A percentile compares a stretch with the other conserved stretches of the same genome.
These are phyloP conservation scores for Penicillium samsonianum DNA, from an alignment of 495 filamentous ascomycete species.

Conservation along the genomic window DNA sequence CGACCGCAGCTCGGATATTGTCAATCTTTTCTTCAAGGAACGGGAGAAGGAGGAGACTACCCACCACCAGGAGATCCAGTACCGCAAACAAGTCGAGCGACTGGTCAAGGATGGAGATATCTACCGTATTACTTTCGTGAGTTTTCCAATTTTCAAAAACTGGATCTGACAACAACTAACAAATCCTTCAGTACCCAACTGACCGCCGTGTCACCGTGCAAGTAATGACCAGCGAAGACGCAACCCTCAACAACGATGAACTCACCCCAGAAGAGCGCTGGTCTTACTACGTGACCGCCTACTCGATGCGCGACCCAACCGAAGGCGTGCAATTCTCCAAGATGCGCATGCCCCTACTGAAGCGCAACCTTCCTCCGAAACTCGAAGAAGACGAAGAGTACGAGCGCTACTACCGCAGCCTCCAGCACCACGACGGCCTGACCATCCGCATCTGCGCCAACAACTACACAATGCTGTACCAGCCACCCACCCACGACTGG, in stretches of 20 bases:
- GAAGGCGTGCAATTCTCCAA: constrained; percentile 72
- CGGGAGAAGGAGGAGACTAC: constrained; percentile 79
- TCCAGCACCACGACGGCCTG: constrained; percentile 71
- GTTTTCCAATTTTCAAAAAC: constrained; percentile 34
- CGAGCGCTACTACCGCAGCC: constrained; percentile 51
- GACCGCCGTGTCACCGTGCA: constrained; percentile 63
- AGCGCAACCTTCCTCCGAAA: constrained; percentile 69
- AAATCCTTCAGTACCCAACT: constrained; percentile 42
- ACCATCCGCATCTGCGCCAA: constrained; percentile 77
- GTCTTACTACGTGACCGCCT: constrained; percentile 94
- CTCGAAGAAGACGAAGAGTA: constrained; percentile 52
- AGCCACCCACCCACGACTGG: constrained; percentile 65
- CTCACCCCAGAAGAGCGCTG: constrained; percentile 64
- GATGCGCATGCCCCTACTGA: constrained; percentile 66
- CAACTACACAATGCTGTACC: constrained; percentile 78
- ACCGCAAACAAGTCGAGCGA: constrained; percentile 83
- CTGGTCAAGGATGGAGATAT: constrained; percentile 86
- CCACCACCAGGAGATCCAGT: constrained; percentile 78
- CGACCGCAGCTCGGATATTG: constrained; percentile 86
- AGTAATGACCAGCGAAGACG: constrained; percentile 77
- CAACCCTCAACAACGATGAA: constrained; percentile 68
- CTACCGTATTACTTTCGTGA: constrained; percentile 82
- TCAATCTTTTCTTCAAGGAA: constrained; percentile 78
- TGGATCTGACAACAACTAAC: constrained; percentile 24
- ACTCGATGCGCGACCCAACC: constrained; percentile 81